Evolutionary conservation across 345 rosid species (phyloP).

Genomic region (Jatropha curcas): DNA sequence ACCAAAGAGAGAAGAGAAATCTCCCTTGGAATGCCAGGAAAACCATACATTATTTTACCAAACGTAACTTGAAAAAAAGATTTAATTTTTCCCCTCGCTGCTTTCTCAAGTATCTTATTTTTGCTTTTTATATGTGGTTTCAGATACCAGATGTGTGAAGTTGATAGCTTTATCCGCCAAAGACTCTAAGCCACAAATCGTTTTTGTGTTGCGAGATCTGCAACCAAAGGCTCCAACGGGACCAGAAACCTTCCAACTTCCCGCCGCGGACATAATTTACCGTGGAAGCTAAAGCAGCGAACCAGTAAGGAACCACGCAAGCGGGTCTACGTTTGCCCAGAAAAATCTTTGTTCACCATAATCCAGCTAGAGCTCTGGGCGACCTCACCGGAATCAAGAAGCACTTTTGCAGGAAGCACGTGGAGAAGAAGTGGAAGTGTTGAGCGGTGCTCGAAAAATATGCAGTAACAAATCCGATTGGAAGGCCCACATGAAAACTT

Average conservation of each 20-base stretch:
- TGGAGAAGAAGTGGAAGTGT: slow-evolving; percentile 84
- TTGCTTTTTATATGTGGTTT: not conserved
- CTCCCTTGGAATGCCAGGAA: slow-evolving; percentile 93
- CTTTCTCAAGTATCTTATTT: no score
- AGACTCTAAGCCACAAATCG: slow-evolving; percentile 59
- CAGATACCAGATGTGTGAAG: slow-evolving; percentile 82
- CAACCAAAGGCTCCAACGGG: slow-evolving; percentile 75
- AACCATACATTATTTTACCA: not conserved
- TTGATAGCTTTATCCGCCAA: slow-evolving; percentile 75
- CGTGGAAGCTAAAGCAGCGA: slow-evolving; percentile 74
- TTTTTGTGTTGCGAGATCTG: slow-evolving; percentile 85
- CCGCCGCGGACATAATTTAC: slow-evolving; percentile 79
- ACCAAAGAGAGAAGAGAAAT: slow-evolving; percentile 64
- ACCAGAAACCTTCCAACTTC: slow-evolving; percentile 80
- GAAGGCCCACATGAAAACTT: slow-evolving; percentile 84
- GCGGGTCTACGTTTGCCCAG: slow-evolving; percentile 78
- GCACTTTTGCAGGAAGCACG: slow-evolving; percentile 74
- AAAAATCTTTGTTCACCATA: slow-evolving; percentile 63
- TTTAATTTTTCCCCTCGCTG: not conserved
- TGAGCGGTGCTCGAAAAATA: slow-evolving; percentile 78
- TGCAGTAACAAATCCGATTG: slow-evolving; percentile 81
- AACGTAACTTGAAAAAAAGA: no score
- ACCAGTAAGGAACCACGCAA: slow-evolving; percentile 51
- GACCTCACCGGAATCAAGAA: slow-evolving; percentile 87
- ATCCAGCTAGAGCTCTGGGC: slow-evolving; percentile 69